These are phyloP conservation scores for Afroboletus lepidellus DNA, from an alignment of 1,284 basidiomycete genomes.

Conservation along the genomic window DNA sequence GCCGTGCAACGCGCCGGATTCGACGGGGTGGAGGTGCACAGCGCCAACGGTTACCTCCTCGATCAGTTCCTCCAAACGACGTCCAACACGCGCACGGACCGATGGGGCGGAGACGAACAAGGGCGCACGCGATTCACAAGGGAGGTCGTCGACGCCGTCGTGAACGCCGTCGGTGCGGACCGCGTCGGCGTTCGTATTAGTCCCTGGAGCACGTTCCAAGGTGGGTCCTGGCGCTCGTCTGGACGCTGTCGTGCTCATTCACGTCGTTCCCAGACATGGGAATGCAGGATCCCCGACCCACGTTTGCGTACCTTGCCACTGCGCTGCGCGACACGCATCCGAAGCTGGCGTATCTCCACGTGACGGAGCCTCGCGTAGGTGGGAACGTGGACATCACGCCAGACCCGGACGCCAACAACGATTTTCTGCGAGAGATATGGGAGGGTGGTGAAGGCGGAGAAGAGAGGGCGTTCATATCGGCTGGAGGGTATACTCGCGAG, in stretches of 20 bases:
- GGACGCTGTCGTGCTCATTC: no score
- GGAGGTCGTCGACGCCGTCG: conserved; percentile 17
- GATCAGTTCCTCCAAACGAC: neutral
- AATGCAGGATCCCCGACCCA: conserved; percentile 38
- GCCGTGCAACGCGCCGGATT: neutral
- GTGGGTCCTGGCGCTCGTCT: no score
- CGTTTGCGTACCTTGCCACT: conserved; percentile 39
- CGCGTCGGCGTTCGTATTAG: neutral
- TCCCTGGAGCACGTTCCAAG: no score
- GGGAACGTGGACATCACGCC: conserved; percentile 11
- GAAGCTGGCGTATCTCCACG: conserved; percentile 63
- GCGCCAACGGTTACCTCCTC: no score
- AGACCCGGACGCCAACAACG: neutral
- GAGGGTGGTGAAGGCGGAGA: conserved; percentile 17
- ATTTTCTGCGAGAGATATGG: conserved; percentile 37
- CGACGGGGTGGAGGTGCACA: neutral
- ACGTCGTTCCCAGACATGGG: conserved; percentile 8
- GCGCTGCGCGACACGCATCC: no score
- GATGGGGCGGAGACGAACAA: neutral
- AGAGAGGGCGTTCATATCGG: conserved; percentile 43
- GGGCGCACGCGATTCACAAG: no score
- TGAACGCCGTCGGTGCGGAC: neutral
- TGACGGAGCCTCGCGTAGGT: conserved; percentile 45
- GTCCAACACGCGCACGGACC: neutral
- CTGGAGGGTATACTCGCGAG: conserved; percentile 43